Conservation (phyloP, 768 basidiomycete genomes). For the Trametes meyenii region DNA sequence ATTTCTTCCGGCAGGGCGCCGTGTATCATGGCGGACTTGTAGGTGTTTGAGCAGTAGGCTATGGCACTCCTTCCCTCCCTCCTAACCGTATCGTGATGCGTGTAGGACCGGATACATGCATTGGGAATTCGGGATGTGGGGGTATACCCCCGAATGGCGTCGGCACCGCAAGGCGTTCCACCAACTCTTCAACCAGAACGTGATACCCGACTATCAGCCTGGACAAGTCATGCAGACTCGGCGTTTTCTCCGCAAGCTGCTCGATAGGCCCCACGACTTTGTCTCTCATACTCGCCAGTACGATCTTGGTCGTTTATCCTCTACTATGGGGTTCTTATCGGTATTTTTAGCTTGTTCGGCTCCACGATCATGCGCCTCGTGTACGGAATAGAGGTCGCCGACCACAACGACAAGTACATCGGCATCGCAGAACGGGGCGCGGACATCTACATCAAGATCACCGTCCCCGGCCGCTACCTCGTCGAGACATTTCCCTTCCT, state of each 20-base stretch:
- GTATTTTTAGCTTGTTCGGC: neutral
- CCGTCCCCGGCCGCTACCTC: constrained; percentile 30
- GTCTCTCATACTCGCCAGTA: constrained; percentile 10
- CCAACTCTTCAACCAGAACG: constrained; percentile 5
- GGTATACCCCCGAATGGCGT: constrained; percentile 18
- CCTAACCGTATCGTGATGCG: neutral
- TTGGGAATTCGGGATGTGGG: constrained; percentile 2
- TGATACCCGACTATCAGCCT: constrained; percentile 11
- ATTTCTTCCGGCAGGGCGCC: constrained; percentile 28
- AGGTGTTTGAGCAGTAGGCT: neutral
- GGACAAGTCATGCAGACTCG: constrained; percentile 1
- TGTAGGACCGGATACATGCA: neutral
- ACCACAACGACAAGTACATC: constrained; percentile 32
- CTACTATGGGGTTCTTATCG: too few relatives aligned
- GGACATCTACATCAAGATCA: constrained; percentile 29
- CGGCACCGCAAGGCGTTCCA: constrained; percentile 19
- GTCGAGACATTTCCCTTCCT: constrained; percentile 36
- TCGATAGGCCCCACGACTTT: constrained; percentile 14
- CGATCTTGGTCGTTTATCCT: neutral
- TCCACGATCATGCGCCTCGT: constrained; percentile 29
- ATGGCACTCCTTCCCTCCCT: neutral
- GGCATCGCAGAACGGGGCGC: constrained; percentile 30
- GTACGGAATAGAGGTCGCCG: constrained; percentile 34
- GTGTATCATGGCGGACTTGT: constrained; percentile 29
- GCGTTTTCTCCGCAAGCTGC: neutral